Evolutionary conservation across 2,329 filamentous ascomycete genomes (phyloP).

Genomic region (Ophiosphaerella herpotricha): DNA sequence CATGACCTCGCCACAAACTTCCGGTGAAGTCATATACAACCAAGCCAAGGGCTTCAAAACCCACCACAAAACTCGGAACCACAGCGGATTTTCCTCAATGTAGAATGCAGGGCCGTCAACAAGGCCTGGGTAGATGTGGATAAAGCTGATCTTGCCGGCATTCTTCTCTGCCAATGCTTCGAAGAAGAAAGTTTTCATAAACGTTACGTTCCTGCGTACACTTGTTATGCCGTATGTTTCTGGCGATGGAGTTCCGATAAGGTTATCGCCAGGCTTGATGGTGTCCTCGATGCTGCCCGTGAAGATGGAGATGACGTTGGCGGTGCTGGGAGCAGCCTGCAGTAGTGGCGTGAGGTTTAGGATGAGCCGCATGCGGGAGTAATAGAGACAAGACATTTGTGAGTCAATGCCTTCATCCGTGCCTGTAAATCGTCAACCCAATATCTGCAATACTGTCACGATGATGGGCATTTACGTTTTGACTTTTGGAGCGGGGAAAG

Average conservation of each 20-base stretch:
- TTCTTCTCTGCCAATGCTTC: conserved; percentile 30
- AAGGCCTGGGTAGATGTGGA: conserved; percentile 41
- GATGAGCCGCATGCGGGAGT: conserved; percentile 48
- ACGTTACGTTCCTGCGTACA: conserved; percentile 35
- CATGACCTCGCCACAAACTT: conserved; percentile 40
- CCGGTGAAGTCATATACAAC: conserved; percentile 24
- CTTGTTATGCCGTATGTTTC: conserved; percentile 30
- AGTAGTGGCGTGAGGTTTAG: conserved; percentile 45
- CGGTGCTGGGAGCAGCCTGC: conserved; percentile 12
- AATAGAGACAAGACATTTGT: conserved; percentile 40
- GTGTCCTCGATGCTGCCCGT: conserved; percentile 35
- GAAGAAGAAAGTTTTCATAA: conserved; percentile 40
- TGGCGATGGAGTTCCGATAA: conserved; percentile 29
- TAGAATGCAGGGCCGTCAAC: conserved; percentile 38
- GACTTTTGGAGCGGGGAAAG: conserved; percentile 45
- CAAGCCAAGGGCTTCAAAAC: conserved; percentile 28
- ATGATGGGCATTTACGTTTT: conserved; percentile 45
- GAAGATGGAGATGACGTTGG: conserved; percentile 44
- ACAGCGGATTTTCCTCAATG: conserved; percentile 28
- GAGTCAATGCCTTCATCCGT: conserved; percentile 44
- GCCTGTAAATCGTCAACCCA: conserved; percentile 49
- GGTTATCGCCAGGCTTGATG: conserved; percentile 27
- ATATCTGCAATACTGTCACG: conserved; percentile 5
- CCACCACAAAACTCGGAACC: conserved; percentile 36
- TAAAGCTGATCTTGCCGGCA: conserved; percentile 33